Conservation (phyloP, 495 filamentous ascomycete species). For the Bacidia rubella region DNA sequence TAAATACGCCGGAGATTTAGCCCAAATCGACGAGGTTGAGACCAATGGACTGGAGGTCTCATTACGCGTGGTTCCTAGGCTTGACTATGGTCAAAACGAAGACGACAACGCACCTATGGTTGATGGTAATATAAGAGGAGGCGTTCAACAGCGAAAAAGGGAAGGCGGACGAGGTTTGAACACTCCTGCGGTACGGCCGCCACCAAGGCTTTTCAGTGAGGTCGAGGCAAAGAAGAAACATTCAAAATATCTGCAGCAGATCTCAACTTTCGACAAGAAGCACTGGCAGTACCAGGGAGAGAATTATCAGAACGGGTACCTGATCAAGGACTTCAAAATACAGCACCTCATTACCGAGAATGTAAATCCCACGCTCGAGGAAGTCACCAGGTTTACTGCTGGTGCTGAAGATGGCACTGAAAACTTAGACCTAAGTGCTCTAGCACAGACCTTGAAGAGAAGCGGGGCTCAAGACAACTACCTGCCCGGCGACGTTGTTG, state of each 20-base stretch:
- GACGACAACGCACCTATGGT: conserved; percentile 48
- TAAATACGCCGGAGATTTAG: conserved; percentile 80
- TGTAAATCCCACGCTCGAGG: conserved; percentile 86
- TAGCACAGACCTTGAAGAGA: conserved; percentile 76
- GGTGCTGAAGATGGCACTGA: conserved; percentile 82
- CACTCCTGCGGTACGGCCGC: conserved; percentile 47
- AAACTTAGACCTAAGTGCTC: conserved; percentile 78
- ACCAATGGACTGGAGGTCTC: conserved; percentile 81
- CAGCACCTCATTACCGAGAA: conserved; percentile 68
- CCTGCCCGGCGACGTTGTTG: conserved; percentile 81
- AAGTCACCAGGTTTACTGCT: conserved; percentile 85
- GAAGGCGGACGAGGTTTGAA: conserved; percentile 31
- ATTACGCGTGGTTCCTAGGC: conserved; percentile 72
- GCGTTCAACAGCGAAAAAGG: conserved; percentile 64
- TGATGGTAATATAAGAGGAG: conserved; percentile 23
- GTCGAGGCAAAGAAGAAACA: conserved; percentile 83
- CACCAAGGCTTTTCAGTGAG: conserved; percentile 86
- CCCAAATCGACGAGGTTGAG: conserved; percentile 85
- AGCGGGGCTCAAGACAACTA: conserved; percentile 65
- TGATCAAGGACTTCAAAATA: conserved; percentile 87
- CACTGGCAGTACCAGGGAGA: conserved; percentile 74
- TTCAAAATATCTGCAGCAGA: conserved; percentile 48
- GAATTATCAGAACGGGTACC: conserved; percentile 82
- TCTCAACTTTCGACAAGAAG: conserved; percentile 46
- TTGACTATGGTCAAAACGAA: conserved; percentile 83